Conservation (phyloP, 169 alveolate species). For the Toxoplasma gondii region DNA sequence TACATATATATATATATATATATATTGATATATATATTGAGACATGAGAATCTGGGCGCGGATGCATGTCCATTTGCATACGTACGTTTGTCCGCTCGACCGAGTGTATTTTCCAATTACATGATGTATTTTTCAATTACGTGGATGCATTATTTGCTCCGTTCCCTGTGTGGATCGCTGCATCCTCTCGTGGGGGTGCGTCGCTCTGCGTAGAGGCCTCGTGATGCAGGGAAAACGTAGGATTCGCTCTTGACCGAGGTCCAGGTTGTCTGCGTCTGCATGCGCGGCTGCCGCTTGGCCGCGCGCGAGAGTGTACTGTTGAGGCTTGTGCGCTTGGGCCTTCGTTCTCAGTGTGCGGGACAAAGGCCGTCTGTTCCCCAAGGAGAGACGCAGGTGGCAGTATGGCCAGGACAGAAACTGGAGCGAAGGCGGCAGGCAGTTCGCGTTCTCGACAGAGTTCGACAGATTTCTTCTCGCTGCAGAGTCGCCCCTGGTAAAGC, state of each 20-base stretch:
- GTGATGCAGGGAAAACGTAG: too few relatives aligned
- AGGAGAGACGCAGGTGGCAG: neutral
- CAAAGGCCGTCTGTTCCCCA: conserved; percentile 18
- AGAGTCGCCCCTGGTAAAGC: neutral
- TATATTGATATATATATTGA: neutral
- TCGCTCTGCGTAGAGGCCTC: too few relatives aligned
- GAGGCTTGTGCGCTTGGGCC: too few relatives aligned
- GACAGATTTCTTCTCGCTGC: neutral
- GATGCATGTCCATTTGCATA: neutral
- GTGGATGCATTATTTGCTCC: too few relatives aligned
- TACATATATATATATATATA: neutral
- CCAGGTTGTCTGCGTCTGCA: too few relatives aligned
- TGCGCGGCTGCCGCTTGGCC: too few relatives aligned
- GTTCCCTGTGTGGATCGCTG: too few relatives aligned
- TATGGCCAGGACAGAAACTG: neutral
- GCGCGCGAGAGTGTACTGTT: too few relatives aligned
- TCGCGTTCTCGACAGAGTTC: neutral
- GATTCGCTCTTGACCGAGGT: too few relatives aligned
- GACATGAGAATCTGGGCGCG: neutral
- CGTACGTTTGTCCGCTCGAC: neutral
- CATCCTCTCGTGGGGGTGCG: too few relatives aligned
- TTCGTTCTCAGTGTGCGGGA: neutral
- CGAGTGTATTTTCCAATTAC: neutral
- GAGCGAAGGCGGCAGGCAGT: neutral
- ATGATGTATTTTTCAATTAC: neutral